Evolutionary conservation across 2,329 filamentous ascomycete species (phyloP), one percentile per base, ranked within the genome.

Genomic region (Aspergillus latus): DNA sequence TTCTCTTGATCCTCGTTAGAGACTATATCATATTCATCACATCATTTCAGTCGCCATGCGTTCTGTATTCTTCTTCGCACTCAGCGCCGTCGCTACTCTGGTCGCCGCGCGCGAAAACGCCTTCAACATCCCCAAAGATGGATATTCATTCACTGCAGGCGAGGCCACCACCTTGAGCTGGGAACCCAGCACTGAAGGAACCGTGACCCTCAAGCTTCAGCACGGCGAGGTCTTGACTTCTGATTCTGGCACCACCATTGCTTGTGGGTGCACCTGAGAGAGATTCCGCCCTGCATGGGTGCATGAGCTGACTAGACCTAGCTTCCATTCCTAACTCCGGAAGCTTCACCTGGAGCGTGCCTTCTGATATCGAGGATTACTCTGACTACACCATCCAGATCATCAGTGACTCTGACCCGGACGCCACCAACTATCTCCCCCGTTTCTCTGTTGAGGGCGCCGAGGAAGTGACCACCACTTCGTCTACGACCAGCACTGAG

Each of bases 381-480:
- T 69, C 69, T 39, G 74, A 79, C 66, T 84, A 83, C 74, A 78
- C 80, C 56, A 70, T 84, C 59, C 73, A 82, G 66, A 84, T 84
- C 64, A 70, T 81, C 65, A 70, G 74, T 62, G 80, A 81, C 62
- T 61, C 62, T 5, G 64, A 83, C 69, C 48, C 72, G 7, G 57
- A 51, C 48, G 65, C 76, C 58, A 72, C 70, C 68, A 84, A 84
- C 76, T 84, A 80, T 75, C 78, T 77, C 36, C 77, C 78, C 5
- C 75, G 74, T 58, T 84, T 84, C 71, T 71, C 74, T 37, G 72
- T 84, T 54, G 65, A 77, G 10, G 78, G 76, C 59, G 71, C 72
- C 59, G 77, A 61, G 58, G 59, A 65, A 32, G 62, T 68, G 47
- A 66, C 75, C n/a, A 63, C 68, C 16, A 69, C 68, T 39, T 60